phyloP scores from a whole-genome alignment of 2,329 filamentous ascomycete genomes.

The Fusarium graminum region DNA sequence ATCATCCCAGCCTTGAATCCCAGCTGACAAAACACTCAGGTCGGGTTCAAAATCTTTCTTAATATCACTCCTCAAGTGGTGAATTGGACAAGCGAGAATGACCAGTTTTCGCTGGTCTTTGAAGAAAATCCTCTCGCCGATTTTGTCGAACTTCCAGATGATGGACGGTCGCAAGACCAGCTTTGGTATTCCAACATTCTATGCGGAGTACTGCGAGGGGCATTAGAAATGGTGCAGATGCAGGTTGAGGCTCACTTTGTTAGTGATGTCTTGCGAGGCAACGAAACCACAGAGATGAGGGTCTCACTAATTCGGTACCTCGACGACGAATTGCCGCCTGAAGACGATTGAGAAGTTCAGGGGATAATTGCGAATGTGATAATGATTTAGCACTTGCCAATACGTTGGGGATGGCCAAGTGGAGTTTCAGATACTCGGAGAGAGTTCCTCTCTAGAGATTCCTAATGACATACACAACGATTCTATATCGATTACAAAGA shows the following conservation, averaged over 20 bases:
- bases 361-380: constrained; percentile 6
- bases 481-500: constrained; percentile 10
- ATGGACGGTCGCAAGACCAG: constrained; percentile 94
- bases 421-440: constrained; percentile 11
- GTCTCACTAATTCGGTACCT: constrained; percentile 93
- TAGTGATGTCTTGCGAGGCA: constrained; percentile 90
- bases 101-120: constrained; percentile 95
- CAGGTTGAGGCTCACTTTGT: constrained; percentile 97
- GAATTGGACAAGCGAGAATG: constrained; percentile 96
- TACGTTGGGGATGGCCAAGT: constrained; percentile 4
- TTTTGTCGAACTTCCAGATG: constrained; percentile 97
- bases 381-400: constrained; percentile 16
- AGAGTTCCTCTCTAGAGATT: constrained; percentile 5
- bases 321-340: constrained; percentile 95
- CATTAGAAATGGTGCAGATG: constrained; percentile 99
- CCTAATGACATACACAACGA: constrained; percentile 13
- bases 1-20: background rate
- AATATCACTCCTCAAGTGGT: constrained; percentile 94
- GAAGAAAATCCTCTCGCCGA: constrained; percentile 97
- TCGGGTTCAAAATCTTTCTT: constrained; percentile 99
- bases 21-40: constrained; percentile 63
- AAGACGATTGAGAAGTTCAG: constrained; percentile 78
- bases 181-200: constrained; percentile 99
- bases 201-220: constrained; percentile 90
- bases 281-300: constrained; percentile 97